Percentiles rank a stretch among this genome's conserved stretches.
phyloP scores from a whole-genome alignment of 2,329 filamentous ascomycete species.

The Coleophoma crateriformis region DNA sequence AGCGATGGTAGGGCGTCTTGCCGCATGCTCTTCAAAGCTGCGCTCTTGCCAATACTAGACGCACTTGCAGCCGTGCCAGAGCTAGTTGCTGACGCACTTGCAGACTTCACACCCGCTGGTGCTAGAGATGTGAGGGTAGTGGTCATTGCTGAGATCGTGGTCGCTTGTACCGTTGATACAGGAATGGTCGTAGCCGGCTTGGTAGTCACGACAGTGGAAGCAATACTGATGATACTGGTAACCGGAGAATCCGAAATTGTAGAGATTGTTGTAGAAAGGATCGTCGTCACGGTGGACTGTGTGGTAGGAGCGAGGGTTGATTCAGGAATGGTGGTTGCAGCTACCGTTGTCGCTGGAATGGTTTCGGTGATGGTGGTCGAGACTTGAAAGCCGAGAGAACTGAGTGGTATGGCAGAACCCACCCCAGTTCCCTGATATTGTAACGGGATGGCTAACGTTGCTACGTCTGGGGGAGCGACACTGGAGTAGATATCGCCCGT shows the following conservation, averaged over 20 bases:
- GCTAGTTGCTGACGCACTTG: neutral
- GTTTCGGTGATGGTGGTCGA: constrained; percentile 25
- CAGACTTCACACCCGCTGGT: neutral
- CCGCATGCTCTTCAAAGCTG: neutral
- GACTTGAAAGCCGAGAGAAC: constrained; percentile 32
- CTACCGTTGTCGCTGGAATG: constrained; percentile 6
- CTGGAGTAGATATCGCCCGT: constrained; percentile 38
- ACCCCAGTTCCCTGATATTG: constrained; percentile 39
- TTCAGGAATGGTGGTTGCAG: constrained; percentile 13
- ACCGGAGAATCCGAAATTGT: neutral
- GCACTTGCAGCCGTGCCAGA: neutral
- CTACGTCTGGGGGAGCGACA: constrained; percentile 33
- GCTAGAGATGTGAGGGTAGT: neutral
- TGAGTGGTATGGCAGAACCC: constrained; percentile 38
- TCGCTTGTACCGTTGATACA: neutral
- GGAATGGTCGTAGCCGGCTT: neutral
- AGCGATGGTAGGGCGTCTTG: too few species aligned
- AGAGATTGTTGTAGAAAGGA: neutral
- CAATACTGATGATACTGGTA: neutral
- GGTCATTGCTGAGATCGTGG: neutral
- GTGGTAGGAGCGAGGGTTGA: neutral
- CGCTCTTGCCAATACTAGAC: neutral
- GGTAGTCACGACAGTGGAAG: neutral
- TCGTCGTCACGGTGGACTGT: neutral
- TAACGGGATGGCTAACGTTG: constrained; percentile 35